Evolutionary conservation across 352 stramenopile species (phyloP), one percentile per base, ranked within the genome.

Genomic region (Discostella stelligera): DNA sequence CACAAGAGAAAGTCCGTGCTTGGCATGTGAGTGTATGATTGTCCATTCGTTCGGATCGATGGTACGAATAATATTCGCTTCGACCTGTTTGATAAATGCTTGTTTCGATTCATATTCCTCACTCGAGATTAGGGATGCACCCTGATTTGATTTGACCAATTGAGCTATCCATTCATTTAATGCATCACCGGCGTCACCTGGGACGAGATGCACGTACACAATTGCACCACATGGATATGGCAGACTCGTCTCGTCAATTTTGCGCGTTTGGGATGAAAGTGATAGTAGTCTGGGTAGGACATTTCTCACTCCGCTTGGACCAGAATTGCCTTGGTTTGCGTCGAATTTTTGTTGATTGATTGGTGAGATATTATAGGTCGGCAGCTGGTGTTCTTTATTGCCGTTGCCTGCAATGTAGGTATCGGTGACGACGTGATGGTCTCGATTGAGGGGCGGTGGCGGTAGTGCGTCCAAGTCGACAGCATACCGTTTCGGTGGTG

Each of bases 161-260:
- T 66, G 5, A 37, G 46, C 75, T 8, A 80, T 54, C 73, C 73
- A 80, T 37, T 75, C 37, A 59, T 75, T 66, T 7, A 75, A 14
- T 53, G 49, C 44, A 68, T 25, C 46, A 13, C 58, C 66, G 10
- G 52, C 52, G 2, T 59, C 54, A 18, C 73, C 66, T 16, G 65
- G 65, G 52, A 80, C 72, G 6, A 72, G 50, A 59, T 75, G 68
- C 20, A 64, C 53, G 56, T 72, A 75, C 14, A 80, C 16, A 39
- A 75, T 50, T 5, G 56, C 73, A 50, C 73, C 73, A 50, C 65
- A 75, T 27, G 61, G 50, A 25, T 75, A 72, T 16, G 62, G 59
- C n/a, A 70, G 52, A 46, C 62, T 66, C 9, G 18, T 67, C 50
- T 74, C 50, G 53, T 75, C 65, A 20, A 80, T 49, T 80, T 66